Conservation (phyloP, 352 stramenopile species). For the Globisporangium splendens region DNA sequence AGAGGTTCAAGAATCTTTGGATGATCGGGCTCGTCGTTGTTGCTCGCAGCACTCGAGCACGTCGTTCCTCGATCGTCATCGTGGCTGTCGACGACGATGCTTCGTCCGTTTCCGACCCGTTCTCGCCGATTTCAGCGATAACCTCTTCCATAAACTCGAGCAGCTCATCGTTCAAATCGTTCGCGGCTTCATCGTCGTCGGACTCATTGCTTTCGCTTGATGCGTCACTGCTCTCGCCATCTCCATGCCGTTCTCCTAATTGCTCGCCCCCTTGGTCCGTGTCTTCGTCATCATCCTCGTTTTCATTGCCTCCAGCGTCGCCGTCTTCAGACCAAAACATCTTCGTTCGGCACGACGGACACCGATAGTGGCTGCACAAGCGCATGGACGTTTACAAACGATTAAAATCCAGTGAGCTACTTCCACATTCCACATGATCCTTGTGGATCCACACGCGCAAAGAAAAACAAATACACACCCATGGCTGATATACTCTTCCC, state of each 20-base stretch:
- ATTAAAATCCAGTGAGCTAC: no score
- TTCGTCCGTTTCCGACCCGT: neutral
- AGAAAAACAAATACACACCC: slow-evolving; percentile 25
- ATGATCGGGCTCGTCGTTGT: slow-evolving; percentile 7
- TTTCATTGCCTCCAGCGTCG: slow-evolving; percentile 15
- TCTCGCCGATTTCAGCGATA: neutral
- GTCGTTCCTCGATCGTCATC: slow-evolving; percentile 3
- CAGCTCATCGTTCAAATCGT: neutral
- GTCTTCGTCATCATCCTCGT: slow-evolving; percentile 12
- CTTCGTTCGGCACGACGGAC: slow-evolving; percentile 55
- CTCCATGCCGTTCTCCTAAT: slow-evolving; percentile 1
- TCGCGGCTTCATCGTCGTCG: slow-evolving; percentile 15
- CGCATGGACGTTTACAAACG: neutral
- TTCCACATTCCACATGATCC: slow-evolving; percentile 1
- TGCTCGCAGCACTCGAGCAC: slow-evolving; percentile 2
- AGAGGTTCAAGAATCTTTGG: neutral
- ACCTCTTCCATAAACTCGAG: neutral
- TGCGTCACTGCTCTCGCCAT: slow-evolving; percentile 13
- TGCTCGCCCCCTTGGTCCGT: slow-evolving; percentile 13
- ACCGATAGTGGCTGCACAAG: slow-evolving; percentile 33
- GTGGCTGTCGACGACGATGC: neutral
- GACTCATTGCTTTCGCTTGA: neutral
- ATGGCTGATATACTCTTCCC: slow-evolving; percentile 57
- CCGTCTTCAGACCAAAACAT: slow-evolving; percentile 44
- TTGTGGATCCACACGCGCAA: no score